Conservation (phyloP, 2,329 filamentous ascomycete species). For the Neofusicoccum kwambonambiense region DNA sequence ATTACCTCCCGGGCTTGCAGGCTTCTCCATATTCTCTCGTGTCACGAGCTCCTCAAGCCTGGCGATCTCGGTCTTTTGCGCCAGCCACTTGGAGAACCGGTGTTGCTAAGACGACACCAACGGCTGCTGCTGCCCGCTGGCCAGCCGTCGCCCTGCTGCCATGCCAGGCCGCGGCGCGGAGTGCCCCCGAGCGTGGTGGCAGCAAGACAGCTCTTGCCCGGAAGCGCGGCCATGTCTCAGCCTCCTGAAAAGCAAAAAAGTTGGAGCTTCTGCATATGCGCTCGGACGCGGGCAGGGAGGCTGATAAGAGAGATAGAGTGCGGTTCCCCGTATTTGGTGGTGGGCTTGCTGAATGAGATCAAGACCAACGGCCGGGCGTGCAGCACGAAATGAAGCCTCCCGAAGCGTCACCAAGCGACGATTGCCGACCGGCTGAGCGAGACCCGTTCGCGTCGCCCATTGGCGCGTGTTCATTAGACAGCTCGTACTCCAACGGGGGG, state of each 20-base stretch:
- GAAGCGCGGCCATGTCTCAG: neutral
- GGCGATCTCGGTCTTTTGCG: slow-evolving; percentile 6
- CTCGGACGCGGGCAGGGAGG: neutral
- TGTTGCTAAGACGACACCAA: slow-evolving; percentile 1
- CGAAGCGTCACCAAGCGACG: slow-evolving; percentile 11
- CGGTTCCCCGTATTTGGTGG: no score
- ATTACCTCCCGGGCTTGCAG: slow-evolving; percentile 6
- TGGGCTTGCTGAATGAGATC: no score
- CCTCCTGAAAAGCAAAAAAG: slow-evolving; percentile 13
- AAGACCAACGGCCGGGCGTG: slow-evolving; percentile 4
- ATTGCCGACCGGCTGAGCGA: neutral
- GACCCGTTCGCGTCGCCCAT: neutral
- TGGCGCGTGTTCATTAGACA: slow-evolving; percentile 11
- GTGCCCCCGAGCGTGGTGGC: no score
- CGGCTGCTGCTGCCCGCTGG: neutral
- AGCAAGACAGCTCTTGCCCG: no score
- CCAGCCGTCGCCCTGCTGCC: neutral
- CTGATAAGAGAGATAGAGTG: neutral
- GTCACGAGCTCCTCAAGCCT: slow-evolving; percentile 4
- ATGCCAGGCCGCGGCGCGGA: no score
- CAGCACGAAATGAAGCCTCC: slow-evolving; percentile 9
- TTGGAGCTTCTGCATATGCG: neutral
- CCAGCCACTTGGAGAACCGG: neutral
- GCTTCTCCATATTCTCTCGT: slow-evolving; percentile 8
- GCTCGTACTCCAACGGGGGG: slow-evolving; percentile 9